Conservation (phyloP, 495 filamentous ascomycete species). For the Hamigera avellanea region DNA sequence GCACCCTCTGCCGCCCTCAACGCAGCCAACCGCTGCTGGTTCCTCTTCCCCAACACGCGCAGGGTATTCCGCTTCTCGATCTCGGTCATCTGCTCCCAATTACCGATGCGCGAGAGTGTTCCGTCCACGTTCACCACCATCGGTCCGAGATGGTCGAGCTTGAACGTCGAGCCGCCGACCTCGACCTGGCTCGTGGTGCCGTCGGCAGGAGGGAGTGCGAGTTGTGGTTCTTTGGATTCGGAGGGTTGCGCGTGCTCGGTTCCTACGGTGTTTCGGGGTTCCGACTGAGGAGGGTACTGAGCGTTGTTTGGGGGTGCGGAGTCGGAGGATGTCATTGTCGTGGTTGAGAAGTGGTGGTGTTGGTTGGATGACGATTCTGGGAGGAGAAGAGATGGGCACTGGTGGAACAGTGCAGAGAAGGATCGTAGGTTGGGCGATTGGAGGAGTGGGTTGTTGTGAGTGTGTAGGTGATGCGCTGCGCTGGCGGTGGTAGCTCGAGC, state of each 20-base stretch:
- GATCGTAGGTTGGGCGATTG: conserved; percentile 1
- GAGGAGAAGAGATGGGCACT: conserved; percentile 2
- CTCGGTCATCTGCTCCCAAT: conserved; percentile 56
- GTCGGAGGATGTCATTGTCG: neutral
- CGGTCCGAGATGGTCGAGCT: conserved; percentile 49
- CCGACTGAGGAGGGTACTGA: too few species aligned
- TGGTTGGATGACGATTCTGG: neutral
- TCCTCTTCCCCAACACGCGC: conserved; percentile 50
- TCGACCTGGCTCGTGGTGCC: conserved; percentile 20
- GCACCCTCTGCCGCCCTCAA: conserved; percentile 26
- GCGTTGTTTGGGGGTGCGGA: neutral
- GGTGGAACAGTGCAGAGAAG: conserved; percentile 3
- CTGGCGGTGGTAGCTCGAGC: conserved; percentile 1
- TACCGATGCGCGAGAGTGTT: conserved; percentile 49
- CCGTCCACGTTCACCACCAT: conserved; percentile 60
- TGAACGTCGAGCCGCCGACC: conserved; percentile 34
- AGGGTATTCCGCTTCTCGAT: conserved; percentile 50
- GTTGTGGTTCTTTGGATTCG: conserved; percentile 1
- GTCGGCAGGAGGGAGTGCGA: conserved; percentile 16
- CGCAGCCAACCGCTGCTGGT: conserved; percentile 45
- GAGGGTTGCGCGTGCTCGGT: too few species aligned
- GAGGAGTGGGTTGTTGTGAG: too few species aligned
- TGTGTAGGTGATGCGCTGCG: neutral
- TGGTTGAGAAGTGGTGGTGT: neutral
- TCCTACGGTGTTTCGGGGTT: too few species aligned